These are phyloP conservation scores for Golubevia sp. DNA, from an alignment of 1,284 basidiomycete species.

Conservation along the genomic window DNA sequence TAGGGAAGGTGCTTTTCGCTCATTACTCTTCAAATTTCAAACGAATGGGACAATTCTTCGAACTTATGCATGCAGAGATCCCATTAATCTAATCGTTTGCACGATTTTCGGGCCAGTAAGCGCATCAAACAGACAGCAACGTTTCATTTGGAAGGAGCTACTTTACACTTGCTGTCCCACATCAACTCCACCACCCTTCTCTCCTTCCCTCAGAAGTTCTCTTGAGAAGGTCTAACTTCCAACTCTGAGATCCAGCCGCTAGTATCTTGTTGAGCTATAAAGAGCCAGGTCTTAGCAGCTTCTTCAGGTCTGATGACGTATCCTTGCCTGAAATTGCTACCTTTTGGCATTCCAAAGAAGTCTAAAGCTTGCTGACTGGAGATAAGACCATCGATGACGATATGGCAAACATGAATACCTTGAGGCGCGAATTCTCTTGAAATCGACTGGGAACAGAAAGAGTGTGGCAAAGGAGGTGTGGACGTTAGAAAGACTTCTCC, in stretches of 20 bases:
- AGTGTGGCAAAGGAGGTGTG: no score
- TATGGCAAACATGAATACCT: conserved; percentile 35
- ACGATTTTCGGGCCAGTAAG: no score
- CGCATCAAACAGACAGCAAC: no score
- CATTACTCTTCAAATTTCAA: no score
- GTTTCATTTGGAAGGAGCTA: no score
- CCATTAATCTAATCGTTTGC: no score
- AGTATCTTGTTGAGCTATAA: conserved; percentile 37
- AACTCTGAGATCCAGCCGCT: conserved; percentile 40
- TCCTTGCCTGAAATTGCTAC: conserved; percentile 26
- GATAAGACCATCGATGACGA: conserved; percentile 44
- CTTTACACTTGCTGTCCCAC: no score
- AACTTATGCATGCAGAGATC: no score
- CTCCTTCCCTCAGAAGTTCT: conserved; percentile 29
- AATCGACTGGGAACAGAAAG: conserved; percentile 25
- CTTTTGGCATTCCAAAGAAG: conserved; percentile 27
- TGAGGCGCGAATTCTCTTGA: conserved; percentile 30
- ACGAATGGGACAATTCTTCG: no score
- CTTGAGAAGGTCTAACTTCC: conserved; percentile 39
- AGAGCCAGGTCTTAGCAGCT: conserved; percentile 48
- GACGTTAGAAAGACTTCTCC: no score
- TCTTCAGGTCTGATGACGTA: conserved; percentile 28
- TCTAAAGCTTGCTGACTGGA: conserved; percentile 30
- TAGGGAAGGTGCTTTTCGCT: no score
- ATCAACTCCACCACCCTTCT: no score